Conservation (phyloP, 164 flowering plant genomes). For the Macadamia tetraphylla region DNA sequence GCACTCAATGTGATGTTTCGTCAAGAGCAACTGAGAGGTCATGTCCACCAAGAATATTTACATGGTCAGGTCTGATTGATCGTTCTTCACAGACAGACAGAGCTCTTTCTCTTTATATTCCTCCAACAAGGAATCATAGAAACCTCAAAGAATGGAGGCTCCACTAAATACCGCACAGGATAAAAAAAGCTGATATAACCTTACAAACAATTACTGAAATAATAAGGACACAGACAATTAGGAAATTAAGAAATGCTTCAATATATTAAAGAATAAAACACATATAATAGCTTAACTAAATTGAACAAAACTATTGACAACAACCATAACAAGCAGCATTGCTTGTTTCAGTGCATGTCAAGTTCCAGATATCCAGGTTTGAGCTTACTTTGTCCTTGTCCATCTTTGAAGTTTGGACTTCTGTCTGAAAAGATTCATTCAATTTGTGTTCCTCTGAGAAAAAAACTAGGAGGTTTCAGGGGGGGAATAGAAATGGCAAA, state of each 20-base stretch:
- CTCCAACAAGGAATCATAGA: background rate
- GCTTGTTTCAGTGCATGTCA: background rate
- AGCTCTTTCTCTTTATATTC: background rate
- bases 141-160: background rate
- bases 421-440: slow-evolving; percentile 50
- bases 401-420: slow-evolving; percentile 40
- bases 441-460: slow-evolving; percentile 58
- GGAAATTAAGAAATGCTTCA: background rate
- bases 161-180: background rate
- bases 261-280: background rate
- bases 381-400: slow-evolving; percentile 60
- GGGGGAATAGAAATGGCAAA: slow-evolving; percentile 8
- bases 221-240: background rate
- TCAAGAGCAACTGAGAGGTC: too few relatives aligned
- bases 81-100: too few relatives aligned
- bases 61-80: too few relatives aligned
- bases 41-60: too few relatives aligned
- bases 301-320: too few relatives aligned
- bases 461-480: slow-evolving; percentile 11
- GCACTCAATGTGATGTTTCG: too few relatives aligned
- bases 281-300: background rate
- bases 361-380: background rate
- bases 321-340: background rate
- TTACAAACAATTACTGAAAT: background rate
- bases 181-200: background rate